Base-by-base conservation (phyloP, 2,329 filamentous ascomycete species). In the Emergomyces pasteurianus region DNA sequence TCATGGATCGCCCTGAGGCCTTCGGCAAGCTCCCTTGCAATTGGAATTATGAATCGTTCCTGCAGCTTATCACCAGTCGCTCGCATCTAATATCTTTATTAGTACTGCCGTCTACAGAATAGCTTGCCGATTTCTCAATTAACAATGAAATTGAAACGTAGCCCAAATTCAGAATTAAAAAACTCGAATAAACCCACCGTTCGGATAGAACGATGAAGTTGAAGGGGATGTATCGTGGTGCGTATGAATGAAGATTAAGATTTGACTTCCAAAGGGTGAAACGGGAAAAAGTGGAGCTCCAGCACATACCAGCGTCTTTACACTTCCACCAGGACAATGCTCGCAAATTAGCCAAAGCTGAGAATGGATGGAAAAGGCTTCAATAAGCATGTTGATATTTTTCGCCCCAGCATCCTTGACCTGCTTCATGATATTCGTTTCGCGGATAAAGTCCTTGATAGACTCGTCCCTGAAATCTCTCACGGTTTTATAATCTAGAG, bases 291-390 rank as follows among this genome's bases (percentile, higher is more conserved):
- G 31, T 9, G 28, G 38, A 21, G 42, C 62, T 28, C 21, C 34
- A 14, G 50, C 9, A 63, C 80, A 77, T 78, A 86, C 83, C 66
- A 87, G 68, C 9, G 84, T 86, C 62, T 83, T 79, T 7, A 87
- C 80, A 72, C 84, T 87, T 58, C 84, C 84, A 65, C 84, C 84
- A 31, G 84, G 84, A 63, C 83, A 85, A 68, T 86, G 86, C 69
- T 86, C 84, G 70, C 81, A 85, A 60, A 87, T 79, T 63, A 87
- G 80, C 84, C 84, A 87, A 26, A 87, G 74, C 66, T 86, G 83
- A 58, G 82, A 83, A 65, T 86, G 83, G 26, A 86, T 80, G 3
- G 83, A 80, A 52, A 85, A 81, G 0, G 84, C 83, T 66, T 86
- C 84, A 63, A 85, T 82, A 47, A 87, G 79, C 62, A 82, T 79